Evolutionary conservation across 2,329 filamentous ascomycete species (phyloP).

Genomic region (Pyrenophora graminea): DNA sequence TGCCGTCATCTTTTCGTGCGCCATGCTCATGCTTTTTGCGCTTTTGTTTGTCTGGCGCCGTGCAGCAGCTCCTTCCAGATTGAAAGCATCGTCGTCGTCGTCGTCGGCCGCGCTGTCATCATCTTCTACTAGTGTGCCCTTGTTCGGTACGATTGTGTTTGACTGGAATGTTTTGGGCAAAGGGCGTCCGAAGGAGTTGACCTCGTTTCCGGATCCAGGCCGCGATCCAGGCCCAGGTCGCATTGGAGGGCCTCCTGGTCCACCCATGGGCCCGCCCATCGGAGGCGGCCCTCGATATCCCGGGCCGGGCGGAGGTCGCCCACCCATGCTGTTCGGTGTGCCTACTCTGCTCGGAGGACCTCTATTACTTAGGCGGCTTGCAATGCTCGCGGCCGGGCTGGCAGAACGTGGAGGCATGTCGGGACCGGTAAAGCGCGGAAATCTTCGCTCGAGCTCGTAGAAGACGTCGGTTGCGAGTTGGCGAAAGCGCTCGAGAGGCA

Average conservation of each 20-base stretch:
- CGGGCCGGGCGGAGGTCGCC: conserved; percentile 43
- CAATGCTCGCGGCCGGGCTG: conserved; percentile 67
- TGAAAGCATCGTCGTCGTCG: conserved; percentile 63
- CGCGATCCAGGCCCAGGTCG: conserved; percentile 44
- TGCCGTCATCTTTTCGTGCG: conserved; percentile 57
- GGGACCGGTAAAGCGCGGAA: conserved; percentile 74
- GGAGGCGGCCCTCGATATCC: conserved; percentile 35
- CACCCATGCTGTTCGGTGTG: conserved; percentile 62
- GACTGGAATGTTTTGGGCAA: conserved; percentile 89
- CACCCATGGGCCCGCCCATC: conserved; percentile 11
- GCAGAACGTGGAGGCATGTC: conserved; percentile 69
- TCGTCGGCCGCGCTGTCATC: conserved; percentile 57
- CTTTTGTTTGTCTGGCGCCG: conserved; percentile 53
- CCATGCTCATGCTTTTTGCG: conserved; percentile 40
- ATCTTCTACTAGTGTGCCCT: conserved; percentile 96
- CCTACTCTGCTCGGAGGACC: conserved; percentile 61
- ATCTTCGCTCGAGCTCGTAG: conserved; percentile 88
- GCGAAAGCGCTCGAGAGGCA: conserved; percentile 83
- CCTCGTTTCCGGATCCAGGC: conserved; percentile 27
- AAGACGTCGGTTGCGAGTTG: conserved; percentile 96
- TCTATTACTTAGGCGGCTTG: conserved; percentile 56
- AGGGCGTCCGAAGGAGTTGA: conserved; percentile 72
- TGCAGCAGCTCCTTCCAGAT: conserved; percentile 55
- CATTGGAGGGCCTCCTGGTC: conserved; percentile 48
- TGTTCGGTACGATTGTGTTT: conserved; percentile 96